Base-by-base conservation (phyloP, 345 rosid species). In the Durio zibethinus region DNA sequence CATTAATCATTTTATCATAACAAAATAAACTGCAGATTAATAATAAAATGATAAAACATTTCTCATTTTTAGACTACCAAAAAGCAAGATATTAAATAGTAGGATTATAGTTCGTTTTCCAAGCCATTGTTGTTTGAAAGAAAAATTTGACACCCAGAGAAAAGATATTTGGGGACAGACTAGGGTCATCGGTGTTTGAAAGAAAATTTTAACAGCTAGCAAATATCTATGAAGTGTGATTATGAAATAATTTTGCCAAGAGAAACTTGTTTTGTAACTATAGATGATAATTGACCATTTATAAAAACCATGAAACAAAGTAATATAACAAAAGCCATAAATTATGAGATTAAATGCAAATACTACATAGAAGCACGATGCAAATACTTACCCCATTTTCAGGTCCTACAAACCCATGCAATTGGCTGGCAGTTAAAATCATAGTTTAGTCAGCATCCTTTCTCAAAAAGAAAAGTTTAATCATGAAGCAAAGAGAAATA, bases 401-500 rank as follows among this genome's bases (percentile, higher is more conserved):
- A 94, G 90, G 82, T 91, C 97, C 86, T 92, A 92, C 85, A 90
- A 80, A 82, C 88, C 94, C 97, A 89, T 82, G 77, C 92, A 96
- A 78, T 45, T 83, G 35, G 96, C 97, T 94, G 76, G 68, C 72
- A 84, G 33, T 60, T 21, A 38, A 72, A 63, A 78, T 61, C 73
- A 82, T 21, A 67, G 21, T 83, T 74, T 20, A 20, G 73, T 90
- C 78, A 92, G 81, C 78, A 81, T 73, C 72, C 65, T 72, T 67
- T 73, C 78, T 62, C 67, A 50, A 61, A 80, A 72, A 72, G 20
- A 57, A n/a, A 33, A 52, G 47, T 48, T 59, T 70, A 67, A 29
- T 43, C 12, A 77, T 31, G 53, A 65, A 82, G 45, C 38, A 54
- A 65, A 77, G n/a, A 73, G 70, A 72, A 78, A 63, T 35, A 63